Evolutionary conservation across 2,329 filamentous ascomycete genomes (phyloP).

Genomic region (Westerdykella aurantiaca): DNA sequence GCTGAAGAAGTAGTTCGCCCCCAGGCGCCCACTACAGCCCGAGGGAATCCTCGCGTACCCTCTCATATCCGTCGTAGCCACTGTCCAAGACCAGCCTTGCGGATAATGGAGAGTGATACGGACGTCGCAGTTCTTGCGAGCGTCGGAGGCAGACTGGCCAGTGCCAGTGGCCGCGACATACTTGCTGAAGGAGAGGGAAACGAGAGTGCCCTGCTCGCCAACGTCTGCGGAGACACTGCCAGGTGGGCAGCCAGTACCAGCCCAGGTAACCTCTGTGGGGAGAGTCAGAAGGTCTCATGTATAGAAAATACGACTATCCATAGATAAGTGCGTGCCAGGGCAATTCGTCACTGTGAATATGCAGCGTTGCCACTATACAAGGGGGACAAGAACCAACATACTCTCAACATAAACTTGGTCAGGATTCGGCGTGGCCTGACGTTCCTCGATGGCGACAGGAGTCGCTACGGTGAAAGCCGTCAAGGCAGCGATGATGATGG

Average conservation of each 20-base stretch:
- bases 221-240: slow-evolving; percentile 6
- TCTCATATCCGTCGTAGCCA: slow-evolving; percentile 8
- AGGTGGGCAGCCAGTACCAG: slow-evolving; percentile 12
- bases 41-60: slow-evolving; percentile 9
- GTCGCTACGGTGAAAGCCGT: slow-evolving; percentile 5
- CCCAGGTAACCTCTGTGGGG: slow-evolving; percentile 8
- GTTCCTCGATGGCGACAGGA: slow-evolving; percentile 4
- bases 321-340: not conserved
- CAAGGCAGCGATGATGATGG: slow-evolving; percentile 4
- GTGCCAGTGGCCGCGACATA: slow-evolving; percentile 9
- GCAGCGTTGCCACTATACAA: not conserved
- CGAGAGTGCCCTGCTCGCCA: slow-evolving; percentile 7
- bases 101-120: slow-evolving; percentile 11
- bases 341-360: too few species aligned
- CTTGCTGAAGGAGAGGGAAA: slow-evolving; percentile 10
- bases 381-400: slow-evolving; percentile 1
- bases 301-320: not conserved
- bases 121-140: slow-evolving; percentile 14
- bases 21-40: slow-evolving; percentile 5
- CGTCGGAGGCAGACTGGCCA: slow-evolving; percentile 5
- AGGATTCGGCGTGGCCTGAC: slow-evolving; percentile 4
- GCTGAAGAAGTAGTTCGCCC: slow-evolving; percentile 8
- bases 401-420: slow-evolving; percentile 8
- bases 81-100: slow-evolving; percentile 10
- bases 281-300: not conserved